Conservation (phyloP, 2,329 filamentous ascomycete genomes). For the Fusarium sp. region DNA sequence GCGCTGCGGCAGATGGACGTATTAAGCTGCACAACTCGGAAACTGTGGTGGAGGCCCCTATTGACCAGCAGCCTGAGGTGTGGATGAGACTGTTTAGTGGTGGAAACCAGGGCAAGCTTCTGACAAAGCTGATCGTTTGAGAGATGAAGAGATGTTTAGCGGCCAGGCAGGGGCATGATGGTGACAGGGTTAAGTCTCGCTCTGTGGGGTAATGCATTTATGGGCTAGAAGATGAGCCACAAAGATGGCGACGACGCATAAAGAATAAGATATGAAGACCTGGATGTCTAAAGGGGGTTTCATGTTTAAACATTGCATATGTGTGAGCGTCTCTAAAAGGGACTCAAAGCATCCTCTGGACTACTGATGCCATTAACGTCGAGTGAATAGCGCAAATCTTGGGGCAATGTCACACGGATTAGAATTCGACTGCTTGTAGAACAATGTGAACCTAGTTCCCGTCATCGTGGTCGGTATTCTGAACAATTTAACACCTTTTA, state of each 20-base stretch:
- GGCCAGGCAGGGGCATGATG: background rate
- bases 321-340: background rate
- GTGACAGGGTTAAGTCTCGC: background rate
- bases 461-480: background rate
- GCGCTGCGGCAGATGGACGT: slow-evolving; percentile 42
- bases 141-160: background rate
- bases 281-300: background rate
- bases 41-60: slow-evolving; percentile 42
- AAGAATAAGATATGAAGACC: background rate
- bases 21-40: slow-evolving; percentile 42
- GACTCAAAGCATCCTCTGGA: background rate
- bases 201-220: background rate
- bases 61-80: slow-evolving; percentile 43
- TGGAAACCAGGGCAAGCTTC: slow-evolving; percentile 44
- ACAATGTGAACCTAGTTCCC: background rate
- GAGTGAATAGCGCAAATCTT: too few relatives aligned
- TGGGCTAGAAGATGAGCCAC: background rate
- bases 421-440: background rate
- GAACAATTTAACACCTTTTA: background rate
- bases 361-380: too few relatives aligned
- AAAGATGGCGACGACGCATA: background rate
- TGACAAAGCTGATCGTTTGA: slow-evolving; percentile 43
- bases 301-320: background rate
- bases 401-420: too few relatives aligned
- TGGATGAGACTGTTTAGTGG: slow-evolving; percentile 45